phyloP scores from a whole-genome alignment of 345 rosid species.

The Raphanus sativus region DNA sequence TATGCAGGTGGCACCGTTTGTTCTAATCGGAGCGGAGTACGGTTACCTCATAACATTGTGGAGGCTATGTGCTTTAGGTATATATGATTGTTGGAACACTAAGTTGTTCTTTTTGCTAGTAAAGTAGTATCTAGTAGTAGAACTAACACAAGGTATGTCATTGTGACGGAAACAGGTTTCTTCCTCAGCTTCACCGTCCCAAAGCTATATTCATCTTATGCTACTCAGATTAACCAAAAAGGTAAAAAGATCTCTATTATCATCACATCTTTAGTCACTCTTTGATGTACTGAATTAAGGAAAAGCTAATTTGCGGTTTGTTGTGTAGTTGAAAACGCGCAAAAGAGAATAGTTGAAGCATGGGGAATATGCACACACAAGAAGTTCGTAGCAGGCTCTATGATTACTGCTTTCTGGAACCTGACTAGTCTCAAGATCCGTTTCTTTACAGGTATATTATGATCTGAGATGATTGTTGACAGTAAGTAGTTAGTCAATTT shows the following conservation, averaged over 20 bases:
- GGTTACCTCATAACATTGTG: conserved; percentile 77
- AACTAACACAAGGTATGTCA: not conserved
- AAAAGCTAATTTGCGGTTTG: not conserved
- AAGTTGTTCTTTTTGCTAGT: not conserved
- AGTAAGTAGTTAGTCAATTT: not conserved
- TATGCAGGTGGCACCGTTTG: conserved; percentile 73
- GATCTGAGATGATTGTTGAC: not conserved
- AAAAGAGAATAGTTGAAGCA: conserved; percentile 48
- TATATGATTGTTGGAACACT: conserved; percentile 9
- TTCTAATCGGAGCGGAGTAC: conserved; percentile 84
- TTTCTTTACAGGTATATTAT: conserved; percentile 57
- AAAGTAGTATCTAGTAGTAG: not conserved
- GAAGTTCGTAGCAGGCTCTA: conserved; percentile 79
- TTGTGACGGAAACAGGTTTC: conserved; percentile 57
- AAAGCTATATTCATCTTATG: conserved; percentile 62
- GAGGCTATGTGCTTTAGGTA: conserved; percentile 79
- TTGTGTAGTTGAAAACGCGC: conserved; percentile 55
- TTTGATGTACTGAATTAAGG: too few relatives aligned
- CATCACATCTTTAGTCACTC: not conserved
- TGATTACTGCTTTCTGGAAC: conserved; percentile 82
- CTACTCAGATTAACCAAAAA: conserved; percentile 55
- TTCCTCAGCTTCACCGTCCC: conserved; percentile 76
- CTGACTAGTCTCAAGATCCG: conserved; percentile 80
- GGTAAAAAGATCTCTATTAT: conserved; percentile 41
- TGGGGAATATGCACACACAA: conserved; percentile 87